Evolutionary conservation across 2,329 filamentous ascomycete genomes (phyloP).

Genomic region (Cryphonectria japonica): DNA sequence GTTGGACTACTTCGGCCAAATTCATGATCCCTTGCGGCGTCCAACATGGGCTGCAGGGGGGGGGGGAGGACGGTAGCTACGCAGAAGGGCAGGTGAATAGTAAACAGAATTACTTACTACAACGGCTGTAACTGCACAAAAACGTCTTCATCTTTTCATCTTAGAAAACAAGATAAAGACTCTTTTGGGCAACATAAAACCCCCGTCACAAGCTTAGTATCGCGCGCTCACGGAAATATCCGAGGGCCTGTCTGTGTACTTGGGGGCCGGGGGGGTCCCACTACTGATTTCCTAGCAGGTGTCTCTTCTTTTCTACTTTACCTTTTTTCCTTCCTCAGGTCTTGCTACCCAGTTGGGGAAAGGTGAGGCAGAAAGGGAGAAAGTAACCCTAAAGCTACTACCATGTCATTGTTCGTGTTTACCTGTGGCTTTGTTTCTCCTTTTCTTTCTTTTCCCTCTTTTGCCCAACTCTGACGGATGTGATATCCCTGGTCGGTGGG

Average conservation of each 20-base stretch:
- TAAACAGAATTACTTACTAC: not conserved
- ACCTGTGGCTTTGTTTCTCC: not conserved
- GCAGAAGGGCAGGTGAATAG: not conserved
- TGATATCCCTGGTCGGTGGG: not conserved
- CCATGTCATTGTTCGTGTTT: conserved; percentile 2
- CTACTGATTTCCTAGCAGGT: not conserved
- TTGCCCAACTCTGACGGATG: not conserved
- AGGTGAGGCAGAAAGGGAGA: not conserved
- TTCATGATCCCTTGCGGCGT: not conserved
- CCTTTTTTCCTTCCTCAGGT: not conserved
- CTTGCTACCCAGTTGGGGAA: not conserved
- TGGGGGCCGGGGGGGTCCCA: not conserved
- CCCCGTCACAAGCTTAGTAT: not conserved
- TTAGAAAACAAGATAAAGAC: not conserved
- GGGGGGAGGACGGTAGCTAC: not conserved
- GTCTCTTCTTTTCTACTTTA: not conserved
- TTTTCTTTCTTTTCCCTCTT: not conserved
- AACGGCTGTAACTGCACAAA: not conserved
- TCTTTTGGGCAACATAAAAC: not conserved
- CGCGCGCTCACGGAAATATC: not conserved
- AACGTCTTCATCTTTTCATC: not conserved
- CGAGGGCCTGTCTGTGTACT: not conserved
- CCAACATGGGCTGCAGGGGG: not conserved
- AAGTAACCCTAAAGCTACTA: not conserved
- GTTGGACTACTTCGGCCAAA: not conserved